Evolutionary conservation across 225 moss, liverwort and hornwort genomes (phyloP), one percentile per base, ranked within the genome.

Genomic region (Neckera pumila): DNA sequence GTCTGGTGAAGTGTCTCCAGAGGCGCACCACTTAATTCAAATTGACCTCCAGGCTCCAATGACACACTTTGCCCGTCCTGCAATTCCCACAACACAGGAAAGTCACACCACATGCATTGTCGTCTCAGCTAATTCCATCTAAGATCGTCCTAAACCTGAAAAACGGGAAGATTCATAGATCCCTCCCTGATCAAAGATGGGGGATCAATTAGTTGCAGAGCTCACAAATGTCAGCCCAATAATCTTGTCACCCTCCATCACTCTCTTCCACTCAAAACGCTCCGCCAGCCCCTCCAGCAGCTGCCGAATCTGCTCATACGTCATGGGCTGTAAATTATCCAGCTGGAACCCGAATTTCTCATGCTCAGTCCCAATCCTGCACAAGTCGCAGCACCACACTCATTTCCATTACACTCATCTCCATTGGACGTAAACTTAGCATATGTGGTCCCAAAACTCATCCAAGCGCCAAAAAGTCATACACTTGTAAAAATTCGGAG

Each of bases 291-390:
- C 93, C 61, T 96, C 91, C 38, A 97, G 92, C 73, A 97, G 92
- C 90, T 88, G 92, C 42, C 84, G 90, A 82, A 96, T 97, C 83
- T 91, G 93, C 18, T 90, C 83, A 51, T 97, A 97, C 85, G 92
- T 87, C 89, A 96, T 87, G 9, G 97, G 93, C 86, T 91, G 94
- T 47, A 96, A 84, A n/a, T 90, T 92, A 43, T 91, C 86, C 71
- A 95, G 90, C 58, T 94, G 92, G 89, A 97, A 97, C 45, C 95
- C 96, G 59, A 97, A 96, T 79, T 97, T 97, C 93, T 97, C 96
- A 88, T 97, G 96, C 91, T 97, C 96, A 49, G 96, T 97, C 53
- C 96, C 96, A 89, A 97, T 97, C 92, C 96, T 96, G 93, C 92
- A 25, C 54, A 54, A 67, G 54, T 84, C 31, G 40, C 40, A 84